phyloP scores from a whole-genome alignment of 495 filamentous ascomycete species.

The Hypoxylon fuscum region DNA sequence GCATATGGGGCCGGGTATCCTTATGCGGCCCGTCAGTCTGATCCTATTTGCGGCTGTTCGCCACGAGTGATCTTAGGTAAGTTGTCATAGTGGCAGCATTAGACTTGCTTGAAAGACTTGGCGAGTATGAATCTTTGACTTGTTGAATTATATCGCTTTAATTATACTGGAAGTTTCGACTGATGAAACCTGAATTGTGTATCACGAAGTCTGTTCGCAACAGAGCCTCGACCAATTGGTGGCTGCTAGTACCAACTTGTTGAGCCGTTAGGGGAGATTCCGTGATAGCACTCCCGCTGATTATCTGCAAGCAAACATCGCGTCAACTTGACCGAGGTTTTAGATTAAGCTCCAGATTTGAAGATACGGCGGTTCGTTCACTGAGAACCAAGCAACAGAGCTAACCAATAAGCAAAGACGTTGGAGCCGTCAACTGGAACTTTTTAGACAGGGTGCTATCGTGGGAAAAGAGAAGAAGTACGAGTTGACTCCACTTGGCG shows the following conservation, averaged over 20 bases:
- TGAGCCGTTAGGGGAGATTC: conserved; percentile 1
- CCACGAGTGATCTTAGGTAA: conserved; percentile 16
- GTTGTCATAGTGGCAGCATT: conserved; percentile 3
- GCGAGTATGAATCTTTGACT: conserved; percentile 19
- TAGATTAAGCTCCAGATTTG: not conserved
- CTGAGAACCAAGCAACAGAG: not conserved
- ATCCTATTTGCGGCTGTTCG: conserved; percentile 10
- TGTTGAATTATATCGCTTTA: not conserved
- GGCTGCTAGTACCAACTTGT: conserved; percentile 2
- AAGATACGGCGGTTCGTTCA: no score
- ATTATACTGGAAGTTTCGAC: no score
- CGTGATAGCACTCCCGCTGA: conserved; percentile 1
- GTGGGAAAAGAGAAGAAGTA: conserved; percentile 4
- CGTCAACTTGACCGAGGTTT: conserved; percentile 22
- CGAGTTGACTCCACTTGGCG: not conserved
- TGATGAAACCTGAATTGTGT: no score
- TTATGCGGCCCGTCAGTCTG: conserved; percentile 12
- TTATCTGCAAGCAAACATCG: conserved; percentile 17
- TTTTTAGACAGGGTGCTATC: not conserved
- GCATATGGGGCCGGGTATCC: conserved; percentile 30
- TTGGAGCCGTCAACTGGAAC: not conserved
- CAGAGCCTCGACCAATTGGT: no score
- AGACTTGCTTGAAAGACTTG: conserved; percentile 14
- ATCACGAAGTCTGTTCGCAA: no score
- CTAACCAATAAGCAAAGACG: not conserved